Evolutionary conservation across 2,329 filamentous ascomycete species (phyloP), one percentile per base, ranked within the genome.

Genomic region (Aspergillus sp.): DNA sequence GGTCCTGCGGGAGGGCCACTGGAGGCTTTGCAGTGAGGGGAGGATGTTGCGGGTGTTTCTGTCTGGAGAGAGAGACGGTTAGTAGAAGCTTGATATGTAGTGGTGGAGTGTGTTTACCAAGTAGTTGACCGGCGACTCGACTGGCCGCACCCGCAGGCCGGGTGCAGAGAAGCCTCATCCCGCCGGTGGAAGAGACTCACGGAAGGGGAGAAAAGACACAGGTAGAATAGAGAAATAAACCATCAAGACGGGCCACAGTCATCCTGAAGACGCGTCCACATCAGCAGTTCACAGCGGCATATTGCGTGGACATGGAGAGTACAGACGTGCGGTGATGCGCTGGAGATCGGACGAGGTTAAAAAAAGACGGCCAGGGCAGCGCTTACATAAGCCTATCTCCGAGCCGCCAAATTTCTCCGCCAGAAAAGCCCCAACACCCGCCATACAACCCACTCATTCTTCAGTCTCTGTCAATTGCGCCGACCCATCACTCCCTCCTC

Each of bases 351-450:
- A 14, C 24, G 35, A 17, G 14, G 46, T 40, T 20, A 24, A 43
- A 33, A 33, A 32, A 38, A 38, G 35, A n/a, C 13, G 35, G 35
- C 7, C 35, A 38, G 14, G 35, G 67, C 35, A 38, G 35, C 8
- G 67, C 61, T 71, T 66, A 72, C 61, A 60, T 71, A 72, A 70
- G 49, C 48, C 41, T 47, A 42, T 44, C 24, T 24, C 61, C 59
- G 46, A 30, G 45, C 55, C 57, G 56, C 57, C 51, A 61, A 67
- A 66, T 66, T 69, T 68, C 62, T 69, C 62, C 58, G 52, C 56
- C 51, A 7, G 60, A 56, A 57, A 60, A 59, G 59, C 56, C 49
- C 51, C 14, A 42, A 17, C 40, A 19, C 14, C 40, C 4, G 16
- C 17, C 40, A n/a, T 13, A 13, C 17, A 3, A 19, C 40, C 17